Conservation (phyloP, 345 rosid species). For the Gynandropsis gynandra region DNA sequence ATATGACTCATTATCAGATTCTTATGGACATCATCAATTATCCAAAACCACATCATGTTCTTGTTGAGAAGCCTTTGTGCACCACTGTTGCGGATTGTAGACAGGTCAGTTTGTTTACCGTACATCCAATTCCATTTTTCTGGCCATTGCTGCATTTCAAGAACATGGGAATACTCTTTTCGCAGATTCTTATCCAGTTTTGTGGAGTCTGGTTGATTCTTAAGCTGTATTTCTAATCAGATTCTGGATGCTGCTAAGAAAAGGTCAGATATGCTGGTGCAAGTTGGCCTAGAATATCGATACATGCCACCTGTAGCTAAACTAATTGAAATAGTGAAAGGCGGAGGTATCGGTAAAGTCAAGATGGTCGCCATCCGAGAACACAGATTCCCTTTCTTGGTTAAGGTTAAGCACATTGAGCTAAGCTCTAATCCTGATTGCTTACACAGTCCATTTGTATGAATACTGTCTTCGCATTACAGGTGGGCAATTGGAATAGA, state of each 20-base stretch:
- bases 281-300: conserved; percentile 87
- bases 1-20: conserved; percentile 86
- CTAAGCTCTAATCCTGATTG: conserved; percentile 7
- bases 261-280: conserved; percentile 78
- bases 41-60: conserved; percentile 74
- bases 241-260: conserved; percentile 67
- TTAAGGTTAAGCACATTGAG: conserved; percentile 51
- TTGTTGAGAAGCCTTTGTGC: conserved; percentile 95
- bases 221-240: conserved; percentile 28
- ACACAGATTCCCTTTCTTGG: conserved; percentile 87
- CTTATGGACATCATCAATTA: conserved; percentile 72
- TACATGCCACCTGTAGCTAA: conserved; percentile 97
- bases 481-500: conserved; percentile 94
- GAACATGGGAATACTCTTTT: no score
- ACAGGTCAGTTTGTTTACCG: conserved; percentile 34
- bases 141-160: no score
- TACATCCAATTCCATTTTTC: not conserved
- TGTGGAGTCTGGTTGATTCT: not conserved
- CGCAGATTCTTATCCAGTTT: not conserved
- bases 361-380: conserved; percentile 93
- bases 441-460: conserved; percentile 2
- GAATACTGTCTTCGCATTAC: conserved; percentile 17
- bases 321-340: conserved; percentile 64
- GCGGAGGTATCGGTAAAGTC: conserved; percentile 55
- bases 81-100: conserved; percentile 79